Percentiles rank a stretch among this genome's conserved stretches.
Conservation (phyloP, 179 eudicot genomes). For the Patellifolia procumbens region DNA sequence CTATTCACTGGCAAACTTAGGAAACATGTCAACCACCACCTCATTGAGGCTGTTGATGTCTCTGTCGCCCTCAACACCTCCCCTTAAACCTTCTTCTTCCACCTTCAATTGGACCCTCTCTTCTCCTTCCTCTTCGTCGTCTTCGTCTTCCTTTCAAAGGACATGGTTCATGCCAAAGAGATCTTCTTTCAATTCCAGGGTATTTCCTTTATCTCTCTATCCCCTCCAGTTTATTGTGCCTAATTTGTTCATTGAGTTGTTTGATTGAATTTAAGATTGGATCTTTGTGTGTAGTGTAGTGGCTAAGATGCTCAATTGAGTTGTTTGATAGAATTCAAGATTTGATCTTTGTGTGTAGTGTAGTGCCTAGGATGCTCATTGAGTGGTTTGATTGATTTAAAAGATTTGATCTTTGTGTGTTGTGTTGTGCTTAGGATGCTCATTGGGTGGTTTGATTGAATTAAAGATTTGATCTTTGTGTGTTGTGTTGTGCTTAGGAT, state of each 20-base stretch:
- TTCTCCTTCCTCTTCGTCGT: conserved; percentile 13
- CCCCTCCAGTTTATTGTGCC: not conserved
- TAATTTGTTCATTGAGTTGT: not conserved
- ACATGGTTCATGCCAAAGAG: conserved; percentile 30
- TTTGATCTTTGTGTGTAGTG: no score
- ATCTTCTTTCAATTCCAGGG: conserved; percentile 30
- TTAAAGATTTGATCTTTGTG: no score
- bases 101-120: conserved; percentile 4
- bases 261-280: not conserved
- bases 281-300: no score
- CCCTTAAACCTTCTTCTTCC: conserved; percentile 28
- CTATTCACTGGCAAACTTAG: not conserved
- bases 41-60: conserved; percentile 40
- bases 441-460: not conserved
- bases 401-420: no score
- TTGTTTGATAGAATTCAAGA: not conserved
- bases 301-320: not conserved
- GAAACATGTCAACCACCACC: conserved; percentile 36
- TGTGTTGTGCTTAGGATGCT: not conserved
- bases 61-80: conserved; percentile 16
- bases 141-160: conserved; percentile 11
- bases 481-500: not conserved
- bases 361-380: not conserved
- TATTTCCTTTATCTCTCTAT: conserved; percentile 20
- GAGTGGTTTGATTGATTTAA: not conserved